Conservation (phyloP, 2,329 filamentous ascomycete genomes). For the Metarhizium brunneum region DNA sequence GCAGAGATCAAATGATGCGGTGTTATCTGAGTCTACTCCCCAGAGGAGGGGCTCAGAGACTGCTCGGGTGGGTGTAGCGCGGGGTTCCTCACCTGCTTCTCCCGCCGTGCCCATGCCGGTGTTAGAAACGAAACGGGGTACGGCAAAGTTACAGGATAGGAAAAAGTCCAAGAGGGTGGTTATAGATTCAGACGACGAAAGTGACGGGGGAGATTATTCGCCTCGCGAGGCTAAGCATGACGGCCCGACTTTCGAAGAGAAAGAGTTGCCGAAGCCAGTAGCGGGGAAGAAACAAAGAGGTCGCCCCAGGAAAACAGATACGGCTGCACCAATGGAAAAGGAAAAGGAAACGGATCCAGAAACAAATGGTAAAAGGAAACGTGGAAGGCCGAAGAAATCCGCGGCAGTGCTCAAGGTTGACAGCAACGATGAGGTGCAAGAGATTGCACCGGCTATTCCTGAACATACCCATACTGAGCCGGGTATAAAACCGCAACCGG, state of each 20-base stretch:
- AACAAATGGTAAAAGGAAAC: slow-evolving; percentile 21
- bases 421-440: not conserved
- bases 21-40: not conserved
- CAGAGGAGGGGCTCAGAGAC: not conserved
- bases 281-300: slow-evolving; percentile 21
- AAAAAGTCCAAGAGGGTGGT: not conserved
- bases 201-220: not conserved
- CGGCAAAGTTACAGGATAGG: not conserved
- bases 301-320: slow-evolving; percentile 19
- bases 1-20: slow-evolving; percentile 10
- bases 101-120: not conserved
- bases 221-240: slow-evolving; percentile 7
- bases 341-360: not conserved
- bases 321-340: slow-evolving; percentile 6
- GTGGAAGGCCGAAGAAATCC: slow-evolving; percentile 33
- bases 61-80: not conserved
- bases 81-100: not conserved
- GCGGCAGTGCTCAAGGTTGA: not conserved
- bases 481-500: not conserved
- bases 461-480: not conserved
- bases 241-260: slow-evolving; percentile 1
- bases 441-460: not conserved
- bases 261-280: slow-evolving; percentile 5
- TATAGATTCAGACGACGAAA: not conserved
- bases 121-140: not conserved